Conservation (phyloP, 345 rosid species). For the Streptanthus diversifolius region DNA sequence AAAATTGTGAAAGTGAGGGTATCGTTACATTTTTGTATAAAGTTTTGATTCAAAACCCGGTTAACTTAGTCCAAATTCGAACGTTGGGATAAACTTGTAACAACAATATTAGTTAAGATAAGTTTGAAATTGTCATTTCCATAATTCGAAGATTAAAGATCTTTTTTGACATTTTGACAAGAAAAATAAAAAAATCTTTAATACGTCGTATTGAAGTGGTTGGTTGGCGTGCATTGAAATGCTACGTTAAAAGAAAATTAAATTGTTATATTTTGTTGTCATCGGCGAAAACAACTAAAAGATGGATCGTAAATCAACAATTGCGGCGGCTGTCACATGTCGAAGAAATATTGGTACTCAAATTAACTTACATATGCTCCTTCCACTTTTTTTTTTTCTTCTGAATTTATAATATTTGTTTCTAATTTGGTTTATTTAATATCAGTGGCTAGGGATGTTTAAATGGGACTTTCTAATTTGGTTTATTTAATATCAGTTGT, state of each 20-base stretch:
- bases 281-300: conserved; percentile 5
- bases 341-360: not conserved
- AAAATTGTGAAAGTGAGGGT: not conserved
- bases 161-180: not conserved
- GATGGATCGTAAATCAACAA: not conserved
- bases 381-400: not conserved
- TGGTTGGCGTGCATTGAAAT: not conserved
- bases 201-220: not conserved
- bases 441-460: too few species aligned
- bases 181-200: not conserved
- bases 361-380: not conserved
- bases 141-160: too few species aligned
- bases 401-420: not conserved
- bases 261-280: conserved; percentile 10
- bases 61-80: not conserved
- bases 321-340: conserved; percentile 16
- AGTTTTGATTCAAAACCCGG: not conserved
- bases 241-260: not conserved
- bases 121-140: too few species aligned
- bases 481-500: too few species aligned
- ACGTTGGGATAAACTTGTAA: too few species aligned
- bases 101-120: too few species aligned
- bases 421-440: not conserved
- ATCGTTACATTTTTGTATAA: not conserved
- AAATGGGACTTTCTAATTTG: too few species aligned